Evolutionary conservation across 805 yeast genomes (phyloP).

Genomic region (Yamadazyma ubonensis): DNA sequence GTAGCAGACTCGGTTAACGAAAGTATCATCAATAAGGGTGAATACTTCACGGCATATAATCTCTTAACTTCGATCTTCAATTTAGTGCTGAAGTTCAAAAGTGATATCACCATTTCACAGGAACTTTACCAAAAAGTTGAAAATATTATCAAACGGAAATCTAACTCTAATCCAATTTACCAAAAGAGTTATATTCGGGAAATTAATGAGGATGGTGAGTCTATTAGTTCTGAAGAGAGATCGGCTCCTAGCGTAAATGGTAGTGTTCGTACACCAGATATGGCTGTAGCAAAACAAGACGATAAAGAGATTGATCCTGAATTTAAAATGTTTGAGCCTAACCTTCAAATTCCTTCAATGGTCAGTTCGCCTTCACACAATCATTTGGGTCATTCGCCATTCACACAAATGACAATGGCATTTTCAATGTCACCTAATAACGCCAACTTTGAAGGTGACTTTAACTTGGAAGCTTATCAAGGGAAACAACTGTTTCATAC

Average conservation of each 20-base stretch:
- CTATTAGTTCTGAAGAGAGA: constrained; percentile 11
- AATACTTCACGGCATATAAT: constrained; percentile 16
- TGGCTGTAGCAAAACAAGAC: neutral
- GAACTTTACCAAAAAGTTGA: constrained; percentile 21
- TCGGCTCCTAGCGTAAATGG: neutral
- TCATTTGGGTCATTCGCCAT: constrained; percentile 16
- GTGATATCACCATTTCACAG: constrained; percentile 23
- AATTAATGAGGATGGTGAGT: constrained; percentile 17
- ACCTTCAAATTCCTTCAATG: constrained; percentile 10
- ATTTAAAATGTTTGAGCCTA: constrained; percentile 11
- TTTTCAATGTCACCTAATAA: constrained; percentile 17
- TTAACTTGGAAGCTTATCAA: constrained; percentile 2
- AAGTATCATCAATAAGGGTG: constrained; percentile 15
- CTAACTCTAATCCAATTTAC: constrained; percentile 13
- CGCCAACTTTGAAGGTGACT: constrained; percentile 5
- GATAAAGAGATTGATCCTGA: neutral
- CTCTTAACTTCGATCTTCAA: constrained; percentile 18
- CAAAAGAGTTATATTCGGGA: constrained; percentile 16
- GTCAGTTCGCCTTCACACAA: constrained; percentile 9
- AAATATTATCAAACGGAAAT: constrained; percentile 14
- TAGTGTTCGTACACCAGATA: neutral
- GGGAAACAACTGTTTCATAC: constrained; percentile 13
- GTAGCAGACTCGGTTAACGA: constrained; percentile 21
- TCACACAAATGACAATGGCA: constrained; percentile 21
- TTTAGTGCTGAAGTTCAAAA: constrained; percentile 21